These are phyloP conservation scores for Metschnikowia matae DNA, from an alignment of 805 yeast genomes.

Conservation along the genomic window DNA sequence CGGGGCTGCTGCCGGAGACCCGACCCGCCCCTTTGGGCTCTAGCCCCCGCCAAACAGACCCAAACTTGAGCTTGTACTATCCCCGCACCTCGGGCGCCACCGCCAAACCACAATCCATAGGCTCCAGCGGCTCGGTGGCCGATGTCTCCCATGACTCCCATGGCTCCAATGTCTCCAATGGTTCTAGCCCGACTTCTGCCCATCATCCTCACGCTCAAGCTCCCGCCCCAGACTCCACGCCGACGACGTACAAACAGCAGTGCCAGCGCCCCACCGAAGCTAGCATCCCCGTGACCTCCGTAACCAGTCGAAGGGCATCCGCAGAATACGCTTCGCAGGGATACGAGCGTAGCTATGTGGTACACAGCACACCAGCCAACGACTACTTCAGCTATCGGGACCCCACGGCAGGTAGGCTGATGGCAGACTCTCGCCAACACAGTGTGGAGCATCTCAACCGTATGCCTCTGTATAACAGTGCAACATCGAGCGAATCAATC, in stretches of 20 bases:
- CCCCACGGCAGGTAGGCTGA: constrained; percentile 2
- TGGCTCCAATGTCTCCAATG: background rate
- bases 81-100: background rate
- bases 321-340: background rate
- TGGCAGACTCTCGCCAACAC: constrained; percentile 2
- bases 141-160: background rate
- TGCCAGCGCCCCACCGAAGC: background rate
- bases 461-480: constrained; percentile 8
- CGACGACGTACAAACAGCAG: background rate
- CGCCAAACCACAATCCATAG: background rate
- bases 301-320: background rate
- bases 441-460: constrained; percentile 5
- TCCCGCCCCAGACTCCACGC: background rate
- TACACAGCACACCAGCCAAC: background rate
- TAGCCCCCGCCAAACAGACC: constrained; percentile 9
- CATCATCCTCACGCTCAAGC: background rate
- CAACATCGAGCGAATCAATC: background rate
- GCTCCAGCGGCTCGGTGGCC: background rate
- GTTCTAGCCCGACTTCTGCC: background rate
- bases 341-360: constrained; percentile 1
- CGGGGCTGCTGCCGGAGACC: background rate
- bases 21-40: constrained; percentile 5
- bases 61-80: background rate
- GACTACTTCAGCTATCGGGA: constrained; percentile 12
- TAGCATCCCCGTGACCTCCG: background rate